Evolutionary conservation across 2,329 filamentous ascomycete species (phyloP).

Genomic region (Colletotrichum lindemuthianum): DNA sequence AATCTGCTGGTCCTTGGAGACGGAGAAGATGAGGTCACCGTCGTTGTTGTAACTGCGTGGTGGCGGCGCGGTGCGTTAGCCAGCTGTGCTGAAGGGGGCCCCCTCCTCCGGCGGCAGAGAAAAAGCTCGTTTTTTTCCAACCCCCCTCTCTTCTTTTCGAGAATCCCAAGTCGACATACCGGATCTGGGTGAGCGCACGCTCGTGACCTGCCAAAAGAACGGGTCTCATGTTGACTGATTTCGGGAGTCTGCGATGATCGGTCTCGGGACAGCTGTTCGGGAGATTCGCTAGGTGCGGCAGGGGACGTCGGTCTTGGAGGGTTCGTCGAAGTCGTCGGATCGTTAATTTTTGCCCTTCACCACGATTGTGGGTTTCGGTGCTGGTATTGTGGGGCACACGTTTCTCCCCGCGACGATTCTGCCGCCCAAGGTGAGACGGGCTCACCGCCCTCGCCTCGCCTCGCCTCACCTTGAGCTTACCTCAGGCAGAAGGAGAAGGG

Average conservation of each 20-base stretch:
- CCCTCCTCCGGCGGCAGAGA: constrained; percentile 14
- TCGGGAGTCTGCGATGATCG: constrained; percentile 34
- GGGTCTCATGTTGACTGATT: constrained; percentile 82
- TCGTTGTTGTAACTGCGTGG: constrained; percentile 82
- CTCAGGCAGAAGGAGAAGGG: no score
- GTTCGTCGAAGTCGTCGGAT: constrained; percentile 34
- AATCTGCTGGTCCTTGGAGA: constrained; percentile 94
- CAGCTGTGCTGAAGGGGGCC: constrained; percentile 3
- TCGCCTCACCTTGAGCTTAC: no score
- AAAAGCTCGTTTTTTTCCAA: constrained; percentile 2
- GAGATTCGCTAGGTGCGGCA: constrained; percentile 29
- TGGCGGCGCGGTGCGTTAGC: constrained; percentile 22
- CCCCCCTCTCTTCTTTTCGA: constrained; percentile 18
- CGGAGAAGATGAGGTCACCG: constrained; percentile 96
- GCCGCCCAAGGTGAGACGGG: constrained; percentile 21
- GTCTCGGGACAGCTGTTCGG: constrained; percentile 33
- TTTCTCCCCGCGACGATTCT: constrained; percentile 36
- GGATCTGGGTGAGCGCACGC: constrained; percentile 94
- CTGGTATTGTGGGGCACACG: constrained; percentile 32
- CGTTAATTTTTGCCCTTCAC: constrained; percentile 38
- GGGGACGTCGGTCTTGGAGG: constrained; percentile 37
- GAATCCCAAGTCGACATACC: constrained; percentile 61
- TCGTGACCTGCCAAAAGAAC: constrained; percentile 97
- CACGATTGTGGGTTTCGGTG: constrained; percentile 37
- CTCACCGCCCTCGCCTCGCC: constrained; percentile 30